phyloP scores from a whole-genome alignment of 352 stramenopile genomes.

The Phytophthora boehmeriae region DNA sequence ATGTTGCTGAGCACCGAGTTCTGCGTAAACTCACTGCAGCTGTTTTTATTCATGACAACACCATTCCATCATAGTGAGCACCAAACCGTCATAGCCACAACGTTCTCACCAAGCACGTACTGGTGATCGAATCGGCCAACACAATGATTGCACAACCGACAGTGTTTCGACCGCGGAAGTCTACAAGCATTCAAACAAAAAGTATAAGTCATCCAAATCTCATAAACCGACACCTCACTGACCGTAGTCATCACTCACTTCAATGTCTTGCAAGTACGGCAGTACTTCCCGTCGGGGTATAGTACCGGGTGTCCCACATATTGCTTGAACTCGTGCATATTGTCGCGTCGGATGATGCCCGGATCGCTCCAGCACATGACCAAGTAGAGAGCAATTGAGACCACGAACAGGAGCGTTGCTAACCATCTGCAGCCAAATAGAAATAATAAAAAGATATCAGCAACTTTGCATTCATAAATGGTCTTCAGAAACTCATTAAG shows the following conservation, averaged over 20 bases:
- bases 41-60: background rate
- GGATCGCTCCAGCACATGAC: constrained; percentile 75
- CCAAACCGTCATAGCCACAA: constrained; percentile 6
- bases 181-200: constrained; percentile 29
- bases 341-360: constrained; percentile 70
- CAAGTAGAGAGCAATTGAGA: constrained; percentile 66
- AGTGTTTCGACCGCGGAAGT: constrained; percentile 90
- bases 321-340: constrained; percentile 50
- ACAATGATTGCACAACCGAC: constrained; percentile 87
- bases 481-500: background rate
- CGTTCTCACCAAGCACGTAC: constrained; percentile 42
- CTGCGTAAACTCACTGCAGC: background rate
- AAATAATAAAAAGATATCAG: constrained; percentile 1
- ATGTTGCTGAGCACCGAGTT: background rate
- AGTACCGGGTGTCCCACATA: constrained; percentile 85
- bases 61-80: constrained; percentile 22
- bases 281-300: constrained; percentile 82
- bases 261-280: constrained; percentile 84
- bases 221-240: background rate
- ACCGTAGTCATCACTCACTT: constrained; percentile 55
- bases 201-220: background rate
- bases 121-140: constrained; percentile 91
- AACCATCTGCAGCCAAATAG: constrained; percentile 44
- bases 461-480: background rate
- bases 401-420: constrained; percentile 53